Percentiles rank a stretch among this genome's conserved stretches.
Conservation (phyloP, 148 eudicot species). For the Spergularia marina region DNA sequence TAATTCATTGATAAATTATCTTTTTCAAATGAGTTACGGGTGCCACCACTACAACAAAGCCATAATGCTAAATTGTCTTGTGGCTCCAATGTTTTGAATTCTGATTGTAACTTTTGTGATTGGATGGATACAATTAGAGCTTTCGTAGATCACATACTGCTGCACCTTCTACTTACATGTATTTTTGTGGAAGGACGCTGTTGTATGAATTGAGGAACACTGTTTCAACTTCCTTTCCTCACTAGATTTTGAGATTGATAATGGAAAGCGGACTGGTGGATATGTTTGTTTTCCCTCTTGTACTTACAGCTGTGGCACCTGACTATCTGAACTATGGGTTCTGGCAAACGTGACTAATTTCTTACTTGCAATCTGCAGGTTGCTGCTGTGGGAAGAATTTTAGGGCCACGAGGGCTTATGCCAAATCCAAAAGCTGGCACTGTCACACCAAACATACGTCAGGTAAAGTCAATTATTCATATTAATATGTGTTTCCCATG, state of each 20-base stretch:
- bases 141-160: too few species aligned
- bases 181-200: background rate
- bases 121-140: background rate
- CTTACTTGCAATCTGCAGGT: constrained; percentile 42
- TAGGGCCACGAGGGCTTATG: constrained; percentile 98
- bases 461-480: constrained; percentile 44
- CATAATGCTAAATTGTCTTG: too few species aligned
- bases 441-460: constrained; percentile 80
- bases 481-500: background rate
- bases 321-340: background rate
- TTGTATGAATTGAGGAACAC: background rate
- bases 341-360: background rate
- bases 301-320: constrained; percentile 9
- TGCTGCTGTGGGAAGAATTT: constrained; percentile 81
- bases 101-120: background rate
- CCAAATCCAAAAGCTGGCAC: constrained; percentile 99
- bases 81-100: background rate
- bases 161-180: background rate
- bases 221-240: too few species aligned
- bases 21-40: background rate
- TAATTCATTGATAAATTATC: background rate
- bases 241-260: too few species aligned
- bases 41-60: too few species aligned
- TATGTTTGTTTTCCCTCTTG: background rate
- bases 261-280: too few species aligned